Evolutionary conservation across 164 flowering plant genomes (phyloP), one percentile per base, ranked within the genome.

Genomic region (Magnolia sinica): DNA sequence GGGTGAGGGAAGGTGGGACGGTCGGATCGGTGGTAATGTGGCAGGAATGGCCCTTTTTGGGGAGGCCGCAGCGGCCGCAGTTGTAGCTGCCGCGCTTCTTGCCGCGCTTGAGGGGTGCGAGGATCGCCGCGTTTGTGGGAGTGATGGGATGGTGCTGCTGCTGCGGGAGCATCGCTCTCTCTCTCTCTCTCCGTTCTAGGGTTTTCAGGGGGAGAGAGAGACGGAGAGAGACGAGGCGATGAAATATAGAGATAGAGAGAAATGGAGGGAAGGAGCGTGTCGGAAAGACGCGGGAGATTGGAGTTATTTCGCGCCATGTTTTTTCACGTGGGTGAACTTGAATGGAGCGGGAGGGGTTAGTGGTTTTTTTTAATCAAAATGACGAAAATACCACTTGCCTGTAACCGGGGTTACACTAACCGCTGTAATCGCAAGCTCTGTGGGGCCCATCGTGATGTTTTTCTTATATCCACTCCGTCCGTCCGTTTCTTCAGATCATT

Each of bases 1-100:
- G 63, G 70, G 27, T 27, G 78, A 67, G 50, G 79, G 16, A 8
- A 31, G 73, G 18, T 63, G 75, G 29, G 72, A 83, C 29, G 78
- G 74, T 24, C 69, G 76, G 6, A 58, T 80, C 24, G 64, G 71
- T 8, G 59, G 64, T 4, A 49, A 80, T 18, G 59, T 80, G 68
- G 80, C 98, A 96, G 58, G 73, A 19, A 75, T 94, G 99, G 79
- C 99, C 98, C 73, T 89, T 91, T 81, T 96, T 94, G 11, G 98
- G 99, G 8, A 67, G 87, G 13, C 99, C 98, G 68, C 99, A 93
- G 0, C 98, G 88, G 79, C 98, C 92, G 71, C 98, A 94, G 88
- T 84, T 91, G 87, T 92, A 92, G 81, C 81, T 90, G 1, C 99
- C 99, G 22, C 98, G 92, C 78, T 81, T 87, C 76, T 90, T 92